phyloP scores from a whole-genome alignment of 2,329 filamentous ascomycete species.

The Thyridium curvatum region DNA sequence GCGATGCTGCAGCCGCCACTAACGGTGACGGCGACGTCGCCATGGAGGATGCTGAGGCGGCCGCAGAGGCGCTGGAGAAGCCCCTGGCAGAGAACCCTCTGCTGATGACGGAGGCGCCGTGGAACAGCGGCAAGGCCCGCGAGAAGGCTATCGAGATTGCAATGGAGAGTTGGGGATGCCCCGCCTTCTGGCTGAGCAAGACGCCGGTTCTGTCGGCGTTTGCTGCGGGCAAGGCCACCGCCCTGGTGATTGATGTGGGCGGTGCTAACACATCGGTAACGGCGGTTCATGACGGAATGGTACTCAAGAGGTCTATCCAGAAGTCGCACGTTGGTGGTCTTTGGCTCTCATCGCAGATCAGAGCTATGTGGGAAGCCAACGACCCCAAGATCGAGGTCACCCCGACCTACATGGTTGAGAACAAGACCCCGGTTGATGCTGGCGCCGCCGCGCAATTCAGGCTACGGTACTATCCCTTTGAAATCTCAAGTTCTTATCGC shows the following conservation, averaged over 20 bases:
- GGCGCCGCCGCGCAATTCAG: slow-evolving; percentile 71
- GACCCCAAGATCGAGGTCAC: slow-evolving; percentile 61
- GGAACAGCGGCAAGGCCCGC: slow-evolving; percentile 81
- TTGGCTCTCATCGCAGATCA: slow-evolving; percentile 85
- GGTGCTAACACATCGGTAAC: slow-evolving; percentile 84
- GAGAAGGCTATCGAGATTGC: slow-evolving; percentile 95
- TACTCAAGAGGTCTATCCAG: slow-evolving; percentile 83
- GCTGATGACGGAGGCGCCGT: slow-evolving; percentile 88
- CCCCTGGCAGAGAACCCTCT: slow-evolving; percentile 83
- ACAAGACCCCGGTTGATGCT: slow-evolving; percentile 84
- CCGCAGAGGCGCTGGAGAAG: slow-evolving; percentile 56
- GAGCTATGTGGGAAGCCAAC: slow-evolving; percentile 62
- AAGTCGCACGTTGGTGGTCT: slow-evolving; percentile 81
- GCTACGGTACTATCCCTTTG: slow-evolving; percentile 61
- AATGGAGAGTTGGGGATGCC: slow-evolving; percentile 94
- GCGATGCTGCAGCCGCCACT: slow-evolving; percentile 27
- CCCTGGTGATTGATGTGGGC: slow-evolving; percentile 86
- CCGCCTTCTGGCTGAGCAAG: slow-evolving; percentile 88
- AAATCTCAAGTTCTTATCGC: slow-evolving; percentile 65
- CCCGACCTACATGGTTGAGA: slow-evolving; percentile 82
- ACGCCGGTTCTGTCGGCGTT: slow-evolving; percentile 88
- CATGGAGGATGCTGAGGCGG: slow-evolving; percentile 40
- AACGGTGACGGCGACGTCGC: slow-evolving; percentile 54
- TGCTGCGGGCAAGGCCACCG: slow-evolving; percentile 86
- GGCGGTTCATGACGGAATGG: slow-evolving; percentile 89